These are phyloP conservation scores for Adansonia rubrostipa DNA, from an alignment of 441 rosid species.

Conservation along the genomic window DNA sequence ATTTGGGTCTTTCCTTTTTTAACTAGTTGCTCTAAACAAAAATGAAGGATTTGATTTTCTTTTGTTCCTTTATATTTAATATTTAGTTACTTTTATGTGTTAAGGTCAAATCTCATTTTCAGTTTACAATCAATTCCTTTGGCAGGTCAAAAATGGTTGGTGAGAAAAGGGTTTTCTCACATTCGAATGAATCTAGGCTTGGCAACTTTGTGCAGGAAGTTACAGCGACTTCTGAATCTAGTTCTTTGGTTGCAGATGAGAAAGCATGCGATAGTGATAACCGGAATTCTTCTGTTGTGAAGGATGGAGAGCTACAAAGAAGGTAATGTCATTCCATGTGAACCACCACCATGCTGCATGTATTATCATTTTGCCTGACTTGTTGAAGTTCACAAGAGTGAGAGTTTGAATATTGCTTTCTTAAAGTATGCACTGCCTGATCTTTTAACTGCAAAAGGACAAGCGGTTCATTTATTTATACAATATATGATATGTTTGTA, in stretches of 20 bases:
- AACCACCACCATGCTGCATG: neutral
- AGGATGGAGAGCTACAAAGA: conserved; percentile 47
- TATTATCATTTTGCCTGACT: conserved; percentile 11
- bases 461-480: neutral
- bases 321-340: conserved; percentile 47
- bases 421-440: neutral
- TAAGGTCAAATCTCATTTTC: conserved; percentile 10
- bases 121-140: conserved; percentile 27
- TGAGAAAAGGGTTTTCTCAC: conserved; percentile 38
- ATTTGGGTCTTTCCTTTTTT: conserved; percentile 1
- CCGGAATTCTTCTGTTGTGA: conserved; percentile 47
- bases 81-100: conserved; percentile 1
- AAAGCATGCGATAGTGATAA: conserved; percentile 69
- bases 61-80: conserved; percentile 10
- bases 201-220: conserved; percentile 47
- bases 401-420: conserved; percentile 7
- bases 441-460: neutral
- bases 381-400: neutral
- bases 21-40: conserved; percentile 13
- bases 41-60: neutral
- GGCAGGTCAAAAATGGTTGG: conserved; percentile 56
- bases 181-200: conserved; percentile 47
- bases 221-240: conserved; percentile 73
- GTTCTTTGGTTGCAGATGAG: conserved; percentile 74
- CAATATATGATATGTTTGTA: neutral